Percentiles rank a stretch among this genome's conserved stretches.
Evolutionary conservation across 2,329 filamentous ascomycete species (phyloP).

Genomic region (Karstenula rhodostoma): DNA sequence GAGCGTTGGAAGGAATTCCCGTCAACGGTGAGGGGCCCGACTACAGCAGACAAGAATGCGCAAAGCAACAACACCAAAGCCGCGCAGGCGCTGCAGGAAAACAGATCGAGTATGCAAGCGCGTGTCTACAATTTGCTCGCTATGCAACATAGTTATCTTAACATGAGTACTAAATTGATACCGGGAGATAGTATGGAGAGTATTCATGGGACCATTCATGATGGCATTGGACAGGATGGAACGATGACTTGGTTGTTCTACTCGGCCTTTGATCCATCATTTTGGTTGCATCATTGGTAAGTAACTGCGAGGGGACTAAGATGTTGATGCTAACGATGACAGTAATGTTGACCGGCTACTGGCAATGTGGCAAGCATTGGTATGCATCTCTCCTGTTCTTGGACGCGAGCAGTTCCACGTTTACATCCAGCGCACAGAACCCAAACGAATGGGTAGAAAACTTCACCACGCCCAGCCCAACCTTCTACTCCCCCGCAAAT

Average conservation of each 20-base stretch:
- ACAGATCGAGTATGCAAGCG: constrained; percentile 63
- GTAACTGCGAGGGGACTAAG: constrained; percentile 17
- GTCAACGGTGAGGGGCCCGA: constrained; percentile 54
- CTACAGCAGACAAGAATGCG: constrained; percentile 23
- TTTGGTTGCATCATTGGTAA: constrained; percentile 74
- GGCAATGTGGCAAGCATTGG: constrained; percentile 77
- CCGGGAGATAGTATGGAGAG: constrained; percentile 46
- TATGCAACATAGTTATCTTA: constrained; percentile 43
- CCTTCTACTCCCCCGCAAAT: constrained; percentile 67
- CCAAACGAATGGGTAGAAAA: constrained; percentile 72
- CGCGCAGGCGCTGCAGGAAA: constrained; percentile 63
- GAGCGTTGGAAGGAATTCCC: constrained; percentile 22
- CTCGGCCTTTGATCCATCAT: constrained; percentile 80
- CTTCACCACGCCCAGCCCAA: constrained; percentile 60
- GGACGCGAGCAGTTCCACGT: neutral
- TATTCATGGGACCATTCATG: constrained; percentile 40
- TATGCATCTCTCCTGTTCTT: neutral
- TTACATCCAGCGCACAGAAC: constrained; percentile 51
- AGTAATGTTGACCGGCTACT: constrained; percentile 77
- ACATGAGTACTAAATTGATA: constrained; percentile 74
- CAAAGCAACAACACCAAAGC: constrained; percentile 34
- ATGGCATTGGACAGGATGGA: constrained; percentile 34
- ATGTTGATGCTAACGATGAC: neutral
- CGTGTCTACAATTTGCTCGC: constrained; percentile 71
- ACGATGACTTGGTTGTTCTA: constrained; percentile 69